Conservation (phyloP, 2,329 filamentous ascomycete genomes). For the Incumbomyces lentus region DNA sequence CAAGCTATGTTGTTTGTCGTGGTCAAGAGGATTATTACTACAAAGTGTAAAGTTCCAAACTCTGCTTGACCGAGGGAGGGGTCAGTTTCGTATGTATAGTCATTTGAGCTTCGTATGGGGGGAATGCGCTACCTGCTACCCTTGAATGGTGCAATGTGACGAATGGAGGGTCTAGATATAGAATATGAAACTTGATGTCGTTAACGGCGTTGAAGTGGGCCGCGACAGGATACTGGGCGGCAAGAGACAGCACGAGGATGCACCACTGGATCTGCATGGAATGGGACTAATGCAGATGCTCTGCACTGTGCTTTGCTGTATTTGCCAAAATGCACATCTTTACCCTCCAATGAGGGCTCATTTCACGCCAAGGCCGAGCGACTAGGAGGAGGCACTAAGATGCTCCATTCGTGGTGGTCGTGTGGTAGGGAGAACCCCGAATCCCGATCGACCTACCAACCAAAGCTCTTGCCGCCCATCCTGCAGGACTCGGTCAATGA, state of each 20-base stretch:
- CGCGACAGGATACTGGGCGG: constrained; percentile 1
- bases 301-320: not conserved
- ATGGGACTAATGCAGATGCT: constrained; percentile 1
- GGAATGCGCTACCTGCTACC: constrained; percentile 12
- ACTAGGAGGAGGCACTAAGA: not conserved
- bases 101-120: constrained; percentile 6
- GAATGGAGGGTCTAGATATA: constrained; percentile 9
- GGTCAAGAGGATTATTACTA: constrained; percentile 3
- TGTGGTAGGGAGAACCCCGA: no score
- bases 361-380: no score
- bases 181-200: constrained; percentile 6
- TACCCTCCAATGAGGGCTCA: no score
- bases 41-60: not conserved
- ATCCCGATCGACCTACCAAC: constrained; percentile 80
- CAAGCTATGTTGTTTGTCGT: constrained; percentile 2
- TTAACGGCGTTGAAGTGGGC: constrained; percentile 3
- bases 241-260: constrained; percentile 6
- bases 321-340: no score
- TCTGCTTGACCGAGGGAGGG: constrained; percentile 7
- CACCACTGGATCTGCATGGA: constrained; percentile 2
- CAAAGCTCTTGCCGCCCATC: constrained; percentile 69
- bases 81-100: constrained; percentile 16
- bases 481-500: constrained; percentile 32
- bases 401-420: not conserved
- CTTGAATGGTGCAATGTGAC: constrained; percentile 13